These are phyloP conservation scores for Rhododendron williamsianum DNA, from an alignment of 148 eudicot genomes.

Conservation along the genomic window DNA sequence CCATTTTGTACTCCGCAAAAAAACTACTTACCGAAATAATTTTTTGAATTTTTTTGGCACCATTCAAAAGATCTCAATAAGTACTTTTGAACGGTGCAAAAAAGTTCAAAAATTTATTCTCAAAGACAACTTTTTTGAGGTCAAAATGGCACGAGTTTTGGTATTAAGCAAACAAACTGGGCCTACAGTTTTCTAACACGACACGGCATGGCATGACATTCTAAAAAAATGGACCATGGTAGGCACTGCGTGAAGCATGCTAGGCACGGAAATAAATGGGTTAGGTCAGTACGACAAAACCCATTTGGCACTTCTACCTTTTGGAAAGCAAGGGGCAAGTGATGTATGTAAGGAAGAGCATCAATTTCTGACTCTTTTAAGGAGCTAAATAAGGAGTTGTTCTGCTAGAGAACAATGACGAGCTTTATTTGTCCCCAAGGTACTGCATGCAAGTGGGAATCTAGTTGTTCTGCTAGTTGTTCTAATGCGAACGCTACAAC, in stretches of 20 bases:
- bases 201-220: not conserved
- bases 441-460: too few relatives aligned
- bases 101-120: not conserved
- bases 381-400: not conserved
- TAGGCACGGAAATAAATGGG: not conserved
- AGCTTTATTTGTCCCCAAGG: not conserved
- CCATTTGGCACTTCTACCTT: not conserved
- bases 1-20: not conserved
- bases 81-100: not conserved
- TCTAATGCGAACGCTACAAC: not conserved
- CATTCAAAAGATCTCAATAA: not conserved
- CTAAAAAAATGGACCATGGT: not conserved
- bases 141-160: not conserved
- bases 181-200: not conserved
- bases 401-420: not conserved
- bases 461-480: not conserved
- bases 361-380: not conserved
- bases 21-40: not conserved
- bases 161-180: too few relatives aligned
- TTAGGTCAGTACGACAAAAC: not conserved
- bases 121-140: not conserved
- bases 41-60: not conserved
- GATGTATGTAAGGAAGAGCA: not conserved
- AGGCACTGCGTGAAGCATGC: not conserved
- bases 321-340: not conserved